A percentile compares a stretch with the other conserved stretches of the same genome.
Evolutionary conservation across 1,284 basidiomycete species (phyloP).

Genomic region (Papiliotrema nemorosa): DNA sequence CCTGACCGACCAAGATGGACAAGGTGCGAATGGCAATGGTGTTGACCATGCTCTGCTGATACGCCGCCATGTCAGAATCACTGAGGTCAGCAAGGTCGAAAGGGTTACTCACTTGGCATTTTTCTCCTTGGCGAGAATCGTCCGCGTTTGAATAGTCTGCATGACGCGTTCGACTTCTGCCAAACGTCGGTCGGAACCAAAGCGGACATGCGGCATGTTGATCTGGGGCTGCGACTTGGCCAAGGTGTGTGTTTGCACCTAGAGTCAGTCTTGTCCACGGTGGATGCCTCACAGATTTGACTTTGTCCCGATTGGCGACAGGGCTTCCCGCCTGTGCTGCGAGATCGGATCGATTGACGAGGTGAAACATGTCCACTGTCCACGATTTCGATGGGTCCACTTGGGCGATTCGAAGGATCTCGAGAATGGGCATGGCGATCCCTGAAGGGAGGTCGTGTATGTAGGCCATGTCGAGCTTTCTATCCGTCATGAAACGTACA

Average conservation of each 20-base stretch:
- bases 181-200: conserved; percentile 76
- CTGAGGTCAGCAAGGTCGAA: conserved; percentile 8
- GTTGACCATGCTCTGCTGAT: conserved; percentile 73
- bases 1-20: conserved; percentile 77
- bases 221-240: conserved; percentile 1
- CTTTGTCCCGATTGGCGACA: conserved; percentile 6
- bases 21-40: conserved; percentile 79
- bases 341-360: conserved; percentile 77
- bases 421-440: conserved; percentile 71
- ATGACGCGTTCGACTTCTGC: conserved; percentile 85
- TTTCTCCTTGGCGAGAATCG: conserved; percentile 65
- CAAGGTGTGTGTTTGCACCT: too few species aligned
- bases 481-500: conserved; percentile 55
- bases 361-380: conserved; percentile 65
- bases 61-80: conserved; percentile 46
- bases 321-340: conserved; percentile 25
- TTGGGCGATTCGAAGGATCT: conserved; percentile 77
- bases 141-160: conserved; percentile 66
- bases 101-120: conserved; percentile 61
- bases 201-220: conserved; percentile 62
- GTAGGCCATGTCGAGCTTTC: conserved; percentile 54
- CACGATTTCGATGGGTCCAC: conserved; percentile 69
- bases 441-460: conserved; percentile 61
- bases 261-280: conserved; percentile 3
- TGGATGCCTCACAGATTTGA: conserved; percentile 17